Evolutionary conservation across 2,329 filamentous ascomycete genomes (phyloP).

Genomic region (Scytalidium sp.): DNA sequence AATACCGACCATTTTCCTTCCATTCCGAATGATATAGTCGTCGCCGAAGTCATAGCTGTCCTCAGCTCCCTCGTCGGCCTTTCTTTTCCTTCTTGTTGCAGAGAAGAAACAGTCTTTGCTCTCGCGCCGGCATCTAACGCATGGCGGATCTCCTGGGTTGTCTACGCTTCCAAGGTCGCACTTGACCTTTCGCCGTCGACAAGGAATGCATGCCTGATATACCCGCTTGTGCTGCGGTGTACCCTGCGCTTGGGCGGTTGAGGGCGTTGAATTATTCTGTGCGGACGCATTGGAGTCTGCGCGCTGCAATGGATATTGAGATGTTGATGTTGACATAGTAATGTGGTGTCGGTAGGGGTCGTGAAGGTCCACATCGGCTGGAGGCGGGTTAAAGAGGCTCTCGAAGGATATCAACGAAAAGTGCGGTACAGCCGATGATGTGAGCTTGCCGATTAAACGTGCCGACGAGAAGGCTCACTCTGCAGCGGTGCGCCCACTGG

Average conservation of each 20-base stretch:
- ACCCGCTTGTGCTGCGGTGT: conserved; percentile 31
- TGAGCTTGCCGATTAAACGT: not conserved
- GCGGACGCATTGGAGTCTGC: conserved; percentile 10
- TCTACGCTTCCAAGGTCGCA: conserved; percentile 73
- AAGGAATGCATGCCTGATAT: conserved; percentile 46
- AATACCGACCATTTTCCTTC: conserved; percentile 61
- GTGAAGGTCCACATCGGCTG: not conserved
- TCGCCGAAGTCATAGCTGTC: conserved; percentile 41
- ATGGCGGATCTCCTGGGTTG: conserved; percentile 90
- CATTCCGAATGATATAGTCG: conserved; percentile 71
- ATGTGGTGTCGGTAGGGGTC: not conserved
- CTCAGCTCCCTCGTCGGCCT: conserved; percentile 56
- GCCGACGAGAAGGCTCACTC: not conserved
- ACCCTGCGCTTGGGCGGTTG: not conserved
- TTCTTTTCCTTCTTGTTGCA: conserved; percentile 88
- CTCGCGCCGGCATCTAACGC: conserved; percentile 88
- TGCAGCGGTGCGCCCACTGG: not conserved
- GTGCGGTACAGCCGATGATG: not conserved
- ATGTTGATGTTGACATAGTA: conserved; percentile 15
- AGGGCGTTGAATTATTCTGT: not conserved
- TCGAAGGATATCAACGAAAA: not conserved
- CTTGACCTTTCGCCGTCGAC: conserved; percentile 51
- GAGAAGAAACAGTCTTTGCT: conserved; percentile 98
- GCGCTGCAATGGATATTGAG: conserved; percentile 14
- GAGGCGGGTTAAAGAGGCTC: not conserved